Conservation (phyloP, 2,329 filamentous ascomycete species). For the Onygenales sp. region DNA sequence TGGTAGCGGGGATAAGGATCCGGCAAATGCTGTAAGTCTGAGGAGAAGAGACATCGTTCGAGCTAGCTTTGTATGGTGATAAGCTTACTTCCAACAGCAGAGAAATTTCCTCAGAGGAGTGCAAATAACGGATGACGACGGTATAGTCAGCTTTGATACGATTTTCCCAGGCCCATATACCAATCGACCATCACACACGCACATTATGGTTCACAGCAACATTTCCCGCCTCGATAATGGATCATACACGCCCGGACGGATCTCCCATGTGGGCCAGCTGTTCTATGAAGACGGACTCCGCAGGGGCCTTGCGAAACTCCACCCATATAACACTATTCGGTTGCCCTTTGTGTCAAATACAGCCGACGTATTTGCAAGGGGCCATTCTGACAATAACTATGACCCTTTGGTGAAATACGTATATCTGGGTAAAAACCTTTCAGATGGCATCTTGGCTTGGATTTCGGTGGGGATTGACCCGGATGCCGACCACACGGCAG, state of each 20-base stretch:
- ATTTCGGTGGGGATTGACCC: slow-evolving; percentile 40
- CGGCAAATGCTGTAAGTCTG: too few relatives aligned
- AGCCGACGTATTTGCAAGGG: slow-evolving; percentile 34
- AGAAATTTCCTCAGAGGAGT: slow-evolving; percentile 41
- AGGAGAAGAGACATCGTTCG: too few relatives aligned
- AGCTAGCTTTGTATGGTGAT: too few relatives aligned
- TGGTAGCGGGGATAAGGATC: too few relatives aligned
- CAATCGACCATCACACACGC: slow-evolving; percentile 41
- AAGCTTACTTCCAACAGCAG: slow-evolving; percentile 10
- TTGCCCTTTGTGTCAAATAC: background rate
- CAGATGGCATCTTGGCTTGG: slow-evolving; percentile 41
- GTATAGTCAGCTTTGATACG: slow-evolving; percentile 41
- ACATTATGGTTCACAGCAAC: slow-evolving; percentile 38
- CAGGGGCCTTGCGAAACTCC: background rate
- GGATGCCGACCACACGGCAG: slow-evolving; percentile 23
- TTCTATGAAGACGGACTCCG: background rate
- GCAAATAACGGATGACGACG: slow-evolving; percentile 37
- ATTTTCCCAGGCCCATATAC: slow-evolving; percentile 40
- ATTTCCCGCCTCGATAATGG: slow-evolving; percentile 31
- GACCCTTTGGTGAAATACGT: slow-evolving; percentile 47
- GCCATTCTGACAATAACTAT: slow-evolving; percentile 34
- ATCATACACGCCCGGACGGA: slow-evolving; percentile 36
- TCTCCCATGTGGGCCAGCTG: slow-evolving; percentile 22
- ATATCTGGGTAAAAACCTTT: slow-evolving; percentile 41
- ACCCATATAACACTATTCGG: background rate